A percentile compares a stretch with the other conserved stretches of the same genome.
Conservation (phyloP, 768 basidiomycete genomes). For the Amanita rubescens region DNA sequence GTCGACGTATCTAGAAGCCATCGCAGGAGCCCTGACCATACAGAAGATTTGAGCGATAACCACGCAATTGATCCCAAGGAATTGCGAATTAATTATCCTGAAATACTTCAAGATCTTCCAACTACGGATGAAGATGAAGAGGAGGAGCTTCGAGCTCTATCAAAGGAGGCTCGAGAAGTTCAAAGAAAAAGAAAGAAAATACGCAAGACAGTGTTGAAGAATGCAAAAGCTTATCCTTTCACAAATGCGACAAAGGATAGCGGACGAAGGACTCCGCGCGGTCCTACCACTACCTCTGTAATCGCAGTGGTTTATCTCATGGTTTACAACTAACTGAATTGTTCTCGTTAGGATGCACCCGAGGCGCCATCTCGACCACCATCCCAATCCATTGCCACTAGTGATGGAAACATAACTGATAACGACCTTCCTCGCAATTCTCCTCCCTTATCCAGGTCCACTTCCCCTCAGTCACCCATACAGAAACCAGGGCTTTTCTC, state of each 20-base stretch:
- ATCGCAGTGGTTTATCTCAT: neutral
- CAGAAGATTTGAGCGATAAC: neutral
- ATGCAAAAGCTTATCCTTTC: neutral
- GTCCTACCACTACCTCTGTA: neutral
- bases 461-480: neutral
- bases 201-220: neutral
- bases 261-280: neutral
- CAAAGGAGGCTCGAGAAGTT: slow-evolving; percentile 25
- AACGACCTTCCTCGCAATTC: neutral
- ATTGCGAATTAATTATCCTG: slow-evolving; percentile 22
- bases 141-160: slow-evolving; percentile 20
- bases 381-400: neutral
- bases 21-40: neutral
- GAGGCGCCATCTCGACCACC: neutral
- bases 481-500: neutral
- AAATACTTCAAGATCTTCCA: slow-evolving; percentile 27
- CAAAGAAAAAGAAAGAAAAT: slow-evolving; percentile 11
- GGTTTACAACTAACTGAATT: neutral
- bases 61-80: neutral
- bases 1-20: slow-evolving; percentile 10
- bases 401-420: neutral
- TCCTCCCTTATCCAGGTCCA: neutral
- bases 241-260: neutral
- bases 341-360: neutral
- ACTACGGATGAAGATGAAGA: slow-evolving; percentile 37